Percentiles rank a stretch among this genome's conserved stretches.
phyloP scores from a whole-genome alignment of 805 yeast species.

The Lipomyces sp. region DNA sequence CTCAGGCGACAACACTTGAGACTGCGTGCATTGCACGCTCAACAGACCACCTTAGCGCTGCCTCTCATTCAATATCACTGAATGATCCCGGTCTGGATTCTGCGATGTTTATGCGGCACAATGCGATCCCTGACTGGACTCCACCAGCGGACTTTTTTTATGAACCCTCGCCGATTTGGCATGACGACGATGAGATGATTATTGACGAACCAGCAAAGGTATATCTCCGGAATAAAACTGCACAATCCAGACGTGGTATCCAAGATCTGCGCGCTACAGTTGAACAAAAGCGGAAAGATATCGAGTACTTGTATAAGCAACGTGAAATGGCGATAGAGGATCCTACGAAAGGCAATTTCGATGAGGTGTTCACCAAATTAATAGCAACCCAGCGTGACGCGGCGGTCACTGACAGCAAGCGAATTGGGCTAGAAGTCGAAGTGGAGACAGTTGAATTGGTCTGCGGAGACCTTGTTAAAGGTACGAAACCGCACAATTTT shows the following conservation, averaged over 20 bases:
- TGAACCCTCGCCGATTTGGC: slow-evolving; percentile 93
- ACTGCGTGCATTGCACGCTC: slow-evolving; percentile 55
- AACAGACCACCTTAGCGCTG: slow-evolving; percentile 52
- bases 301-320: slow-evolving; percentile 40
- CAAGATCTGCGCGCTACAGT: slow-evolving; percentile 42
- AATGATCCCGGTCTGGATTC: slow-evolving; percentile 78
- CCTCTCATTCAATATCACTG: slow-evolving; percentile 63
- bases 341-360: slow-evolving; percentile 57
- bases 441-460: slow-evolving; percentile 87
- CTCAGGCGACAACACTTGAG: slow-evolving; percentile 66
- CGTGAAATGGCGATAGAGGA: slow-evolving; percentile 49
- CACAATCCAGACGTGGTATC: slow-evolving; percentile 44
- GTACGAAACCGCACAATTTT: slow-evolving; percentile 45
- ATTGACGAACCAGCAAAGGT: slow-evolving; percentile 51
- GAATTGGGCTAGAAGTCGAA: slow-evolving; percentile 81
- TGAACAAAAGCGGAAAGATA: slow-evolving; percentile 40
- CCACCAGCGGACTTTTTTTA: slow-evolving; percentile 87
- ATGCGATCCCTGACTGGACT: slow-evolving; percentile 65
- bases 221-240: slow-evolving; percentile 46
- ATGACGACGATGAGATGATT: slow-evolving; percentile 82
- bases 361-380: slow-evolving; percentile 58
- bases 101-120: slow-evolving; percentile 92
- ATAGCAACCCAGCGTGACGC: slow-evolving; percentile 62
- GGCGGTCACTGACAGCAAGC: slow-evolving; percentile 70
- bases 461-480: slow-evolving; percentile 66